A percentile compares a stretch with the other conserved stretches of the same genome.
Conservation (phyloP, 768 basidiomycete species). For the Inosperma sp. region DNA sequence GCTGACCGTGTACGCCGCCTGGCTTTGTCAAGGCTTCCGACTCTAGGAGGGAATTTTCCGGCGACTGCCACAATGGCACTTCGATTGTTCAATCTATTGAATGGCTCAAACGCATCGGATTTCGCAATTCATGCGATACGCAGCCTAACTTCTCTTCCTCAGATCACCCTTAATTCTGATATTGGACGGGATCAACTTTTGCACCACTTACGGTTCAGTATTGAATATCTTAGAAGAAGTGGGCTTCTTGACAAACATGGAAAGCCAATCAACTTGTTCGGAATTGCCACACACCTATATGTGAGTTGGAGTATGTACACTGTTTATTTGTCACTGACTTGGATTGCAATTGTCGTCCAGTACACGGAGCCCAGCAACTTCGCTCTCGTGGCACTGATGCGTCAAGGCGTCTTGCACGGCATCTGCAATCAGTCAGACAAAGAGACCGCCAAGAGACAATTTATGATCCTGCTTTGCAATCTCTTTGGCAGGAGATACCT, state of each 20-base stretch:
- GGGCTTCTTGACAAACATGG: constrained; percentile 51
- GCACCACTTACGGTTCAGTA: constrained; percentile 64
- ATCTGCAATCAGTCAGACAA: constrained; percentile 55
- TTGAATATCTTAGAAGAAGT: constrained; percentile 62
- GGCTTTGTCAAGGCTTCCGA: constrained; percentile 57
- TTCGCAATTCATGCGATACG: constrained; percentile 46
- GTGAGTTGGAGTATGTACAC: no score
- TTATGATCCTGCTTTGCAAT: constrained; percentile 56
- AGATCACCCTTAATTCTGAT: constrained; percentile 53
- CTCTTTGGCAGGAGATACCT: constrained; percentile 59
- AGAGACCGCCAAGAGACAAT: constrained; percentile 41
- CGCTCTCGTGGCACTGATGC: constrained; percentile 55
- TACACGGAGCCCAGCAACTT: constrained; percentile 70
- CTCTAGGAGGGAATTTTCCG: constrained; percentile 60
- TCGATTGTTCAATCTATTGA: constrained; percentile 61
- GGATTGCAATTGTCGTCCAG: no score
- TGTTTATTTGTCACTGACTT: no score
- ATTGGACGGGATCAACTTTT: constrained; percentile 53
- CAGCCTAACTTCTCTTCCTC: constrained; percentile 52
- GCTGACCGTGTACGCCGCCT: constrained; percentile 62
- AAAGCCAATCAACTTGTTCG: constrained; percentile 53
- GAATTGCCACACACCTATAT: constrained; percentile 48
- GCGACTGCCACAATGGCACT: constrained; percentile 61
- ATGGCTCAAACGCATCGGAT: constrained; percentile 51
- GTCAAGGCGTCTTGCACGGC: constrained; percentile 52